Conservation (phyloP, 1,284 basidiomycete genomes). For the Tremellales sp. region DNA sequence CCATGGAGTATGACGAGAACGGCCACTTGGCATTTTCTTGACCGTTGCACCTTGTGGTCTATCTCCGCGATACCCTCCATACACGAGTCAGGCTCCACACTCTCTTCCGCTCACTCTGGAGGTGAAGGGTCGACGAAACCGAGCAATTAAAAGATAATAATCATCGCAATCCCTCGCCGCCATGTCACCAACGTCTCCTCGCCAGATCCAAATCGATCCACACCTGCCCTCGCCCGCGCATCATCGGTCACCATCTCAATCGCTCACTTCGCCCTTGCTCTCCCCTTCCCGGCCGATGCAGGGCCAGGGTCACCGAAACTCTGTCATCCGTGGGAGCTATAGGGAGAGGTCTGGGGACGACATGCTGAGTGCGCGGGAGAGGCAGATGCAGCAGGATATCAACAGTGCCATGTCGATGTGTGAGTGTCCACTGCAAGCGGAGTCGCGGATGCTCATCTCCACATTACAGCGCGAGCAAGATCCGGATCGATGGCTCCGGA, state of each 20-base stretch:
- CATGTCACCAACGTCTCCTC: conserved; percentile 29
- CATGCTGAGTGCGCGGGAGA: conserved; percentile 25
- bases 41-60: no score
- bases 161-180: background rate
- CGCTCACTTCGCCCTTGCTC: conserved; percentile 18
- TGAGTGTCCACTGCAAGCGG: conserved; percentile 18
- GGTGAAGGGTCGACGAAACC: no score
- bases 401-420: conserved; percentile 47
- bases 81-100: no score
- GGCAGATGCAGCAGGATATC: conserved; percentile 46
- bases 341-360: conserved; percentile 22
- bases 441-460: background rate
- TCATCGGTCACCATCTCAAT: conserved; percentile 14
- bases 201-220: conserved; percentile 27
- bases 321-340: conserved; percentile 12
- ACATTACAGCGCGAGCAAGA: conserved; percentile 40
- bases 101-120: no score
- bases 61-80: no score
- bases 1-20: no score
- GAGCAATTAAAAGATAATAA: no score
- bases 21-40: conserved; percentile 2
- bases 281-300: conserved; percentile 30
- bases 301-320: conserved; percentile 3
- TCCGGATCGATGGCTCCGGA: conserved; percentile 33
- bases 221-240: conserved; percentile 16